A percentile compares a stretch with the other conserved stretches of the same genome.
Conservation (phyloP, 2,329 filamentous ascomycete species). For the Akanthomyces dipterigenus region DNA sequence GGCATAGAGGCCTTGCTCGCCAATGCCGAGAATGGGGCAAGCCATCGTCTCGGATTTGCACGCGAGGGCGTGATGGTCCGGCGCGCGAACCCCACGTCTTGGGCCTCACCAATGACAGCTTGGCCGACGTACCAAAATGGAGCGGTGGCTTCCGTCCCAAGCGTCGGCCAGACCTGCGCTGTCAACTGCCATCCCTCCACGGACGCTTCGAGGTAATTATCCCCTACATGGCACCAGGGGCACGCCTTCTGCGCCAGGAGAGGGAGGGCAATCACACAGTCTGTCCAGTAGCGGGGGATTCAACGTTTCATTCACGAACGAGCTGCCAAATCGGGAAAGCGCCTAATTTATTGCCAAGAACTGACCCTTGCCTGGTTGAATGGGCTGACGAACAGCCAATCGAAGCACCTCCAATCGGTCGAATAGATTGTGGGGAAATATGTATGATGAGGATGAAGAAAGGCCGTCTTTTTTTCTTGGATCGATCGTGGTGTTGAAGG, state of each 20-base stretch:
- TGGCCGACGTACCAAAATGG: neutral
- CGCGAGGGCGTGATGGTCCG: neutral
- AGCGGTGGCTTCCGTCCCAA: neutral
- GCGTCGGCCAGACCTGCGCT: neutral
- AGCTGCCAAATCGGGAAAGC: slow-evolving; percentile 3
- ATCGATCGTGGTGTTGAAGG: neutral
- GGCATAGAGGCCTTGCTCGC: neutral
- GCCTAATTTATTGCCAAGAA: neutral
- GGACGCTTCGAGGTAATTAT: neutral
- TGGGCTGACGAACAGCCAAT: neutral
- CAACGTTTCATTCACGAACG: slow-evolving; percentile 1
- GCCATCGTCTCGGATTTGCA: neutral
- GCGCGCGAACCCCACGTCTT: neutral
- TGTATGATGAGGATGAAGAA: neutral
- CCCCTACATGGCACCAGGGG: neutral
- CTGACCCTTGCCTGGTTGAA: neutral
- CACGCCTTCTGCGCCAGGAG: no score
- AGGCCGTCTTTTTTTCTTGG: no score
- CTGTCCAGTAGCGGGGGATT: neutral
- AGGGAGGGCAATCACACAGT: neutral
- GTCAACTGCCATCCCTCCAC: neutral
- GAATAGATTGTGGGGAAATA: neutral
- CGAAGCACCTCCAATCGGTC: neutral
- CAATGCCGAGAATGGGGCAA: neutral
- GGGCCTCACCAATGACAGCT: neutral